phyloP scores from a whole-genome alignment of 2,329 filamentous ascomycete species.

The Colletotrichum trifolii region DNA sequence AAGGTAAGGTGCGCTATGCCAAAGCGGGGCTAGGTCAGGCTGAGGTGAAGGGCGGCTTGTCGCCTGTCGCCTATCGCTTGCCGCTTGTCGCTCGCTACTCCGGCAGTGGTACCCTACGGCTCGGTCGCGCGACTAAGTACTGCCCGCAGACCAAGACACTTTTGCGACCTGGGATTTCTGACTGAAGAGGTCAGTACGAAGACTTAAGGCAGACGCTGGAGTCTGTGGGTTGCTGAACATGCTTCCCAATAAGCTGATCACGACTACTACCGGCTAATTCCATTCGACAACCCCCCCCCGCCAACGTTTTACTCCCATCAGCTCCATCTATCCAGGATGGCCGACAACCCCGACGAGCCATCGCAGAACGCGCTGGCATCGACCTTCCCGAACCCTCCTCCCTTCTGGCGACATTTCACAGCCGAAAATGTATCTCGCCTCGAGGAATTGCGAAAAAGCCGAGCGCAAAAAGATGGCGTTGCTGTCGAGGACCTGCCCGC shows the following conservation, averaged over 20 bases:
- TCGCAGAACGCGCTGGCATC: conserved; percentile 62
- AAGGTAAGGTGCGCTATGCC: conserved; percentile 3
- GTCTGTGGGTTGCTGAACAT: background rate
- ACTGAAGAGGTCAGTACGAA: too few species aligned
- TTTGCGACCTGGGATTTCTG: too few species aligned
- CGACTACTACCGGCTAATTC: background rate
- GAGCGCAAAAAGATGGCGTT: conserved; percentile 46
- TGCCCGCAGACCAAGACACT: too few species aligned
- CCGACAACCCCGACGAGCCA: conserved; percentile 58
- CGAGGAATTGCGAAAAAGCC: conserved; percentile 53
- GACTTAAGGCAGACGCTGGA: background rate
- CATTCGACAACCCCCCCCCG: background rate
- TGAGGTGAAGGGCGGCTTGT: background rate
- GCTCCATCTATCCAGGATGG: conserved; percentile 58
- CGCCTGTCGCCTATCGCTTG: too few species aligned
- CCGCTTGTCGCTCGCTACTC: too few species aligned
- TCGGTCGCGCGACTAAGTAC: too few species aligned
- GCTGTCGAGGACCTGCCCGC: conserved; percentile 38
- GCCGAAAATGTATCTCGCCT: conserved; percentile 74
- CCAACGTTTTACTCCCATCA: background rate
- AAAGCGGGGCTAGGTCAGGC: conserved; percentile 6
- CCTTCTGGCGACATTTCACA: conserved; percentile 92
- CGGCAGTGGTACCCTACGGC: too few species aligned
- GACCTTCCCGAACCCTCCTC: conserved; percentile 86
- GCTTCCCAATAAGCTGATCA: conserved; percentile 6